Base-by-base conservation (phyloP, 768 basidiomycete species). In the Mycena rebaudengoi region DNA sequence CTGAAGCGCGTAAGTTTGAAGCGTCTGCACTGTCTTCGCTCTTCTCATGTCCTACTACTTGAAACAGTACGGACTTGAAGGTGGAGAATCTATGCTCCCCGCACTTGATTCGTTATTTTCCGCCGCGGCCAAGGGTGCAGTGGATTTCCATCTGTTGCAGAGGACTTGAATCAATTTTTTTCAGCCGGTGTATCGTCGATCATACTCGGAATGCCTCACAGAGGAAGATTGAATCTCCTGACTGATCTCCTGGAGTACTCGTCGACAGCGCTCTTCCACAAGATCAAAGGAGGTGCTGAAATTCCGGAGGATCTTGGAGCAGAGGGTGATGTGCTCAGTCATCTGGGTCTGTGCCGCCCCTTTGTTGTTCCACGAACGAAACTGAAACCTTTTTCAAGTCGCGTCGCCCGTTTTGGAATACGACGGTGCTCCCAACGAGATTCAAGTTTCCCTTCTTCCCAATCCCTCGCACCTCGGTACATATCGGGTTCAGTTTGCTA, bases 81-180 rank as follows among this genome's bases (percentile, higher is more conserved):
- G 96, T 3, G 96, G 91, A 2, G 96, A 97, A 78, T 94, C 93
- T 3, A 96, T 97, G 95, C 76, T 98, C 25, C 91, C 94, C 5
- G 95, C 94, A 1, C 79, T 97, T 3, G 93, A 96, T 62, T 80
- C 86, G 0, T 75, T 98, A 18, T 94, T 98, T 69, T 78, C 82
- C 0, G 80, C 85, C 2, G 89, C 94, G 8, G 84, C 92, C 3
- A 76, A 79, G 69, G 85, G 90, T 88, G n/a, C n/a, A n/a, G n/a
- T n/a, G n/a, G n/a, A 51, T 26, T 53, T 44, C n/a, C 10, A 35
- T 37, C 12, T 23, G 16, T 21, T 56, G 21, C 35, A 21, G 18
- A 32, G 23, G 37, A 7, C 64, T 20, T 52, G 85, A 41, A 7
- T 20, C n/a, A n/a, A 28, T 7, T 45, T 43, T 43, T 40, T 62